A percentile compares a stretch with the other conserved stretches of the same genome.
phyloP scores from a whole-genome alignment of 148 eudicot species.

The Suaeda aralocaspica region DNA sequence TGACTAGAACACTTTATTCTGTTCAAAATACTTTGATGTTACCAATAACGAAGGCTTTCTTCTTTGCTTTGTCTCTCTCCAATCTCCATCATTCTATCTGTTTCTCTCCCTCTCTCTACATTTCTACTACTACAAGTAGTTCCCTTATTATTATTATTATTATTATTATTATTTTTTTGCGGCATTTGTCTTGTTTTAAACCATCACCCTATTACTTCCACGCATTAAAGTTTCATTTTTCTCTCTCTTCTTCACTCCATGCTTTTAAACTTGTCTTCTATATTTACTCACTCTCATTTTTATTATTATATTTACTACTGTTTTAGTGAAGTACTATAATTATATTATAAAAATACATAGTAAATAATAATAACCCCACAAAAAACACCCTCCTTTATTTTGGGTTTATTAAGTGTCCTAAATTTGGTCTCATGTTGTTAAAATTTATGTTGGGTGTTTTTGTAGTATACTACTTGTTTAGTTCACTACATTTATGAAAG shows the following conservation, averaged over 20 bases:
- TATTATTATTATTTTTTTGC: constrained; percentile 7
- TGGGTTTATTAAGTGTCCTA: background rate
- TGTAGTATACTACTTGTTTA: background rate
- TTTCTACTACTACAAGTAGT: background rate
- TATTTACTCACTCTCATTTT: constrained; percentile 6
- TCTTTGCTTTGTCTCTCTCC: constrained; percentile 12
- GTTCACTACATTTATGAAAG: background rate
- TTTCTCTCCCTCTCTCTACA: constrained; percentile 9
- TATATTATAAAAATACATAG: no score
- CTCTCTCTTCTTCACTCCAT: background rate
- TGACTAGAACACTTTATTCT: constrained; percentile 90
- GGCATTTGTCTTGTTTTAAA: constrained; percentile 48
- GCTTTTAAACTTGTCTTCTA: constrained; percentile 15
- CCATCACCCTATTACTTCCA: constrained; percentile 31
- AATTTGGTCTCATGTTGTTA: background rate
- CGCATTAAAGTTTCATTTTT: constrained; percentile 21
- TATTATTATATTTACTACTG: no score
- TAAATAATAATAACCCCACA: no score
- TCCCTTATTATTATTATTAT: background rate
- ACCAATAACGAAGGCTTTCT: constrained; percentile 24
- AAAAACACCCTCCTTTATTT: background rate
- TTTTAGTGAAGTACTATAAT: background rate
- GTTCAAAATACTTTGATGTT: constrained; percentile 56
- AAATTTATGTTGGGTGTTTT: background rate
- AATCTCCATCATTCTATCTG: background rate